A percentile compares a stretch with the other conserved stretches of the same genome.
These are phyloP conservation scores for Hagleromyces aurorensis DNA, from an alignment of 805 yeast genomes.

Conservation along the genomic window DNA sequence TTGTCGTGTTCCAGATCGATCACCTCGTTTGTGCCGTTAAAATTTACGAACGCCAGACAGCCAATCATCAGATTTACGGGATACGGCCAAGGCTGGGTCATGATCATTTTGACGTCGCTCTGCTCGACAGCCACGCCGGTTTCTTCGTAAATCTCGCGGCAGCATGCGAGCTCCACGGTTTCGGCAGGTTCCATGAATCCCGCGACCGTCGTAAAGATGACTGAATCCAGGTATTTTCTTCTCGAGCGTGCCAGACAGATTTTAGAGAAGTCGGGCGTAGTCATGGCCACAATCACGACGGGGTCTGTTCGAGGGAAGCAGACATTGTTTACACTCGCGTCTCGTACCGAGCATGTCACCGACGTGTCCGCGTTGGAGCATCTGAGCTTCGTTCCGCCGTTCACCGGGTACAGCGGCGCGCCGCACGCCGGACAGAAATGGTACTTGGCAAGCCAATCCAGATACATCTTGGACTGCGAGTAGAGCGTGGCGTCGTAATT, in stretches of 20 bases:
- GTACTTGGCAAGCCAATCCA: conserved; percentile 77
- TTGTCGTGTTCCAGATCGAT: conserved; percentile 76
- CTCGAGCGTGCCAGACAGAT: conserved; percentile 65
- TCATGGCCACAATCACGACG: conserved; percentile 73
- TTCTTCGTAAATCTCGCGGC: conserved; percentile 92
- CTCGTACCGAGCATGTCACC: conserved; percentile 32
- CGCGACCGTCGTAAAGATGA: conserved; percentile 78
- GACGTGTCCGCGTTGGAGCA: conserved; percentile 34
- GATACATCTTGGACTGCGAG: conserved; percentile 74
- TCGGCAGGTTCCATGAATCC: conserved; percentile 97
- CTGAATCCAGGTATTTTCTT: conserved; percentile 40
- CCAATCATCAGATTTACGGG: conserved; percentile 94
- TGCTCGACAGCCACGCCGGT: conserved; percentile 65
- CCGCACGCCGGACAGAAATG: conserved; percentile 88
- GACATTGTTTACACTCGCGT: conserved; percentile 54
- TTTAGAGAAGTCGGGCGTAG: conserved; percentile 51
- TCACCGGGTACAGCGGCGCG: conserved; percentile 45
- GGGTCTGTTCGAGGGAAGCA: conserved; percentile 92
- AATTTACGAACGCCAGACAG: conserved; percentile 71
- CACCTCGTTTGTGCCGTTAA: conserved; percentile 53
- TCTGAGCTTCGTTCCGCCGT: conserved; percentile 56
- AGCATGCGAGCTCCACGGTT: conserved; percentile 78
- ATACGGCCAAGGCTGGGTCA: conserved; percentile 96
- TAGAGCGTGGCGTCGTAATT: conserved; percentile 53
- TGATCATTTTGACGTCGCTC: conserved; percentile 47